Evolutionary conservation across 129 eudicot species (phyloP).

Genomic region (Chrysanthemum seticuspe): DNA sequence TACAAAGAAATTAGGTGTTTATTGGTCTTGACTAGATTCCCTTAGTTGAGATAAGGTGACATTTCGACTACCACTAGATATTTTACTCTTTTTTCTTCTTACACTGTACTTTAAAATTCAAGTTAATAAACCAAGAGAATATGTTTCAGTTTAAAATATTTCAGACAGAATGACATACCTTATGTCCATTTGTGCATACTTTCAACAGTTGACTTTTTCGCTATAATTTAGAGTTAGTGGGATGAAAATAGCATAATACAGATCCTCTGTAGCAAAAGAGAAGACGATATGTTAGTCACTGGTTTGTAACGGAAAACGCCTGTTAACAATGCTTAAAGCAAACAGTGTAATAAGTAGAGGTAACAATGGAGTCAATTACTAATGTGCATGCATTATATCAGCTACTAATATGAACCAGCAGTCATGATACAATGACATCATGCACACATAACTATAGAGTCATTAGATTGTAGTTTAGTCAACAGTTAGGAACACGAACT

Average conservation of each 20-base stretch:
- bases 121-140: background rate
- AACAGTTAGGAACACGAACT: background rate
- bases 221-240: background rate
- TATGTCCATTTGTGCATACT: conserved; percentile 19
- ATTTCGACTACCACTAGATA: conserved; percentile 7
- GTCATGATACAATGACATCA: background rate
- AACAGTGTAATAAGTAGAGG: background rate
- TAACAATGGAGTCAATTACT: background rate
- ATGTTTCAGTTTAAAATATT: background rate
- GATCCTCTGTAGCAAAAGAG: background rate
- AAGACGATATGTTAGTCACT: background rate
- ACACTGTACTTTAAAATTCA: conserved; percentile 19
- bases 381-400: too few relatives aligned
- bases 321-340: background rate
- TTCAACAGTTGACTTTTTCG: conserved; percentile 24
- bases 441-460: background rate
- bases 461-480: background rate
- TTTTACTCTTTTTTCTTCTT: background rate
- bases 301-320: background rate
- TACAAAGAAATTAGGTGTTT: conserved; percentile 36
- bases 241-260: conserved; percentile 1
- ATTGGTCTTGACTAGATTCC: conserved; percentile 42
- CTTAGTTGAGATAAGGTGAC: conserved; percentile 23
- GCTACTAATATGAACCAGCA: too few relatives aligned
- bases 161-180: conserved; percentile 2